Percentiles rank a stretch among this genome's conserved stretches.
These are phyloP conservation scores for Pachyrhizus erosus DNA, from an alignment of 306 rosid genomes.

Conservation along the genomic window DNA sequence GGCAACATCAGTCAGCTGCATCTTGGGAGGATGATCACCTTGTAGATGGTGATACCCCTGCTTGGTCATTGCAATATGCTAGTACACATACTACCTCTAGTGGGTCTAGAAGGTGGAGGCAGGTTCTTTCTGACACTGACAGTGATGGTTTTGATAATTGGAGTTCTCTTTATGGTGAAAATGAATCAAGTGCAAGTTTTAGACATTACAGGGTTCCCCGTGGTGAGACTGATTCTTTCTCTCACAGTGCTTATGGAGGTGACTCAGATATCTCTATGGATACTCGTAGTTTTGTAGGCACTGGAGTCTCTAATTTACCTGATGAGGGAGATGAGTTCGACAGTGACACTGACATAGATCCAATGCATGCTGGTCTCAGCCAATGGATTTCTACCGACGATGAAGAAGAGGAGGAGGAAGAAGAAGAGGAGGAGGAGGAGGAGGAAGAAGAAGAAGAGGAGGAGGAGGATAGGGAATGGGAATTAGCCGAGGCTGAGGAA, in stretches of 20 bases:
- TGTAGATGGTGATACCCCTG: conserved; percentile 55
- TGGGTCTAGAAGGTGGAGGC: conserved; percentile 78
- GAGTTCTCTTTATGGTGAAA: conserved; percentile 72
- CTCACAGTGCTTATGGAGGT: conserved; percentile 79
- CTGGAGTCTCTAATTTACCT: conserved; percentile 56
- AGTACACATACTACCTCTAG: conserved; percentile 74
- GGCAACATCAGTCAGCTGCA: conserved; percentile 57
- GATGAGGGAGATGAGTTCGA: conserved; percentile 61
- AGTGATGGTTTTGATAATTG: conserved; percentile 81
- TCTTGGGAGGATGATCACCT: conserved; percentile 60
- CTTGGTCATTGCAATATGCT: conserved; percentile 55
- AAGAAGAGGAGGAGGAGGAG: conserved; percentile 35
- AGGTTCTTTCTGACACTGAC: conserved; percentile 72
- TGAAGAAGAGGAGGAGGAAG: conserved; percentile 47
- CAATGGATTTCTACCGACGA: conserved; percentile 78
- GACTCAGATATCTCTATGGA: conserved; percentile 87
- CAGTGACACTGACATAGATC: conserved; percentile 91
- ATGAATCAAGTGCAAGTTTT: conserved; percentile 73
- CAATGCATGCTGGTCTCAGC: conserved; percentile 84
- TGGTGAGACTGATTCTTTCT: conserved; percentile 71
- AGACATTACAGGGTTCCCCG: conserved; percentile 57
- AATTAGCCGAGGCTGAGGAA: conserved; percentile 61
- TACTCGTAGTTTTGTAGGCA: conserved; percentile 71
- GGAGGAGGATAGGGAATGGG: conserved; percentile 62
- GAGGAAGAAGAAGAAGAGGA: conserved; percentile 52